phyloP scores from a whole-genome alignment of 495 filamentous ascomycete species.

The Durotheca rogersii region DNA sequence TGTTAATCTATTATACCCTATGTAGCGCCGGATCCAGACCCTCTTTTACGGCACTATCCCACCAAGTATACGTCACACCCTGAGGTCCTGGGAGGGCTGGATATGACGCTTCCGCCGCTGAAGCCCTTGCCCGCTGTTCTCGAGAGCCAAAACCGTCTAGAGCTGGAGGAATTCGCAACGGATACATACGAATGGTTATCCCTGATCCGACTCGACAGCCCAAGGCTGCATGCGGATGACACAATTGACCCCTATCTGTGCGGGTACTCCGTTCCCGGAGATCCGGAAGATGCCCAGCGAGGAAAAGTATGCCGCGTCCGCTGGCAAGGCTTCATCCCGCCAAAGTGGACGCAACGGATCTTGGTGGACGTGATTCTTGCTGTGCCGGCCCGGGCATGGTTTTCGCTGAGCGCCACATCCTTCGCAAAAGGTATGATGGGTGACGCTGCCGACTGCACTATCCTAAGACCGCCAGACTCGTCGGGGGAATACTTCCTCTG shows the following conservation, averaged over 20 bases:
- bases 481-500: slow-evolving; percentile 55
- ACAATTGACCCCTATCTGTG: slow-evolving; percentile 76
- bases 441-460: slow-evolving; percentile 47
- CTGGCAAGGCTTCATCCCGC: slow-evolving; percentile 55
- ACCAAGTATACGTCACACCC: slow-evolving; percentile 45
- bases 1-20: too few relatives aligned
- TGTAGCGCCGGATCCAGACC: slow-evolving; percentile 47
- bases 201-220: slow-evolving; percentile 68
- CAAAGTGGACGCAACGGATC: slow-evolving; percentile 46
- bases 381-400: slow-evolving; percentile 50
- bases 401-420: slow-evolving; percentile 48
- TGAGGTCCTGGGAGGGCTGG: slow-evolving; percentile 32
- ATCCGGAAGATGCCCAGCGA: slow-evolving; percentile 25
- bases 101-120: slow-evolving; percentile 52
- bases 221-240: slow-evolving; percentile 67
- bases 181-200: slow-evolving; percentile 84
- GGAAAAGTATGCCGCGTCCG: slow-evolving; percentile 49
- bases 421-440: slow-evolving; percentile 47
- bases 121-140: slow-evolving; percentile 42
- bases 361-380: slow-evolving; percentile 42
- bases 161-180: slow-evolving; percentile 60
- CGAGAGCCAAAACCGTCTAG: slow-evolving; percentile 37
- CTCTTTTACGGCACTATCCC: slow-evolving; percentile 57
- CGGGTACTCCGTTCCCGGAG: slow-evolving; percentile 69
- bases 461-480: slow-evolving; percentile 46